Evolutionary conservation across 2,329 filamentous ascomycete species (phyloP).

Genomic region (Penicillium sp.): DNA sequence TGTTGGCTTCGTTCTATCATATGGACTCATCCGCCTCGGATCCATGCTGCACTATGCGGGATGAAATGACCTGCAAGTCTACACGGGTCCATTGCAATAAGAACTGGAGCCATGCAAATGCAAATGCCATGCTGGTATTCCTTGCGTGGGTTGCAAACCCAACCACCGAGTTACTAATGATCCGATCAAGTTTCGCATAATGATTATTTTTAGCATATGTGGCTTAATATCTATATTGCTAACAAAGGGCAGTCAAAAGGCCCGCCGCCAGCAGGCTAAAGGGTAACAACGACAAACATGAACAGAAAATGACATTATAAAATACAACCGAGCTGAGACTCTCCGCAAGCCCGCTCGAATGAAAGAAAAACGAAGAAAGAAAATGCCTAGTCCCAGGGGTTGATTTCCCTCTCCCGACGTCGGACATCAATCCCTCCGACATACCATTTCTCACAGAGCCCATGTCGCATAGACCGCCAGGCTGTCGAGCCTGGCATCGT

Average conservation of each 20-base stretch:
- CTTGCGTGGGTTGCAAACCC: conserved; percentile 1
- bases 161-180: background rate
- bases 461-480: conserved; percentile 22
- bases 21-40: background rate
- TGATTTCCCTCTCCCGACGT: background rate
- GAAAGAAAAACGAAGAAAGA: conserved; percentile 15
- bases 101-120: conserved; percentile 2
- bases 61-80: background rate
- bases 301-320: conserved; percentile 29
- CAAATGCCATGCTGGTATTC: background rate
- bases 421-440: conserved; percentile 4
- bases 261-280: conserved; percentile 21
- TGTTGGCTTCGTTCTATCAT: background rate
- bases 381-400: conserved; percentile 2
- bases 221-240: conserved; percentile 19
- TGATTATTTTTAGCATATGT: conserved; percentile 25
- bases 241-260: conserved; percentile 18
- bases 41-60: background rate
- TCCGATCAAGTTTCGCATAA: conserved; percentile 4
- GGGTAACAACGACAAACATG: conserved; percentile 29
- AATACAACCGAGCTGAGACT: conserved; percentile 23
- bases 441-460: conserved; percentile 14
- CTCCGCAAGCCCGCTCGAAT: conserved; percentile 12
- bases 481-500: conserved; percentile 21
- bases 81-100: background rate